Evolutionary conservation across 192 early-diverging fungal genomes (phyloP).

Genomic region (Gaertneriomyces sp.): DNA sequence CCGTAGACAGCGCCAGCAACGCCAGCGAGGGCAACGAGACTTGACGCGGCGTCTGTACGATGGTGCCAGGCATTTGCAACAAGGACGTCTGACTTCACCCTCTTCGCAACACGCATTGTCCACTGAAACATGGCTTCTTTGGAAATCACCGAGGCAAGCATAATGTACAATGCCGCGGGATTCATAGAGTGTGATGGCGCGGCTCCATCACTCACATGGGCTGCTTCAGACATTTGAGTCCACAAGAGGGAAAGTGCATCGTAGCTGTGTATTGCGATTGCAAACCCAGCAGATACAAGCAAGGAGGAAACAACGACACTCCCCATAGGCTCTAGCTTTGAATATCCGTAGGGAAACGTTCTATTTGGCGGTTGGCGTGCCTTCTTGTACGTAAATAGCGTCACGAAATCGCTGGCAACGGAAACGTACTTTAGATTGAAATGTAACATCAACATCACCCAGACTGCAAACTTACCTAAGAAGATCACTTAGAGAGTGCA

Average conservation of each 20-base stretch:
- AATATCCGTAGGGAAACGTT: conserved; percentile 60
- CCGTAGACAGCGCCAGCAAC: conserved; percentile 73
- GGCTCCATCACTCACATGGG: neutral
- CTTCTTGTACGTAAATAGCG: conserved; percentile 71
- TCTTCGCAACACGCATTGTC: conserved; percentile 63
- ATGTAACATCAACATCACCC: neutral
- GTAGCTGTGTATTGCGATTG: conserved; percentile 43
- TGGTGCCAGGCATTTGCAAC: conserved; percentile 88
- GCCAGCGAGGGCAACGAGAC: conserved; percentile 67
- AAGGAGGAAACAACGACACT: conserved; percentile 56
- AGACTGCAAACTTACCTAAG: conserved; percentile 42
- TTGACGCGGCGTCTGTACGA: conserved; percentile 71
- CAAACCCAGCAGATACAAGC: conserved; percentile 62
- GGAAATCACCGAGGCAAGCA: conserved; percentile 58
- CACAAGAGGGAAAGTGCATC: conserved; percentile 12
- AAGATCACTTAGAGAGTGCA: conserved; percentile 62
- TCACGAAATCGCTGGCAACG: conserved; percentile 66
- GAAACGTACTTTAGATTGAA: conserved; percentile 10
- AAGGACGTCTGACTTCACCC: conserved; percentile 65
- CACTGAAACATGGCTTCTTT: conserved; percentile 75
- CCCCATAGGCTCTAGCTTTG: conserved; percentile 44
- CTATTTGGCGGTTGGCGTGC: conserved; percentile 60
- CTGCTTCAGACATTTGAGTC: neutral
- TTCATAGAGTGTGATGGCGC: conserved; percentile 5
- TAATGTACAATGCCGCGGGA: conserved; percentile 68